phyloP scores from a whole-genome alignment of 306 rosid genomes.

The Rosa lucieae region DNA sequence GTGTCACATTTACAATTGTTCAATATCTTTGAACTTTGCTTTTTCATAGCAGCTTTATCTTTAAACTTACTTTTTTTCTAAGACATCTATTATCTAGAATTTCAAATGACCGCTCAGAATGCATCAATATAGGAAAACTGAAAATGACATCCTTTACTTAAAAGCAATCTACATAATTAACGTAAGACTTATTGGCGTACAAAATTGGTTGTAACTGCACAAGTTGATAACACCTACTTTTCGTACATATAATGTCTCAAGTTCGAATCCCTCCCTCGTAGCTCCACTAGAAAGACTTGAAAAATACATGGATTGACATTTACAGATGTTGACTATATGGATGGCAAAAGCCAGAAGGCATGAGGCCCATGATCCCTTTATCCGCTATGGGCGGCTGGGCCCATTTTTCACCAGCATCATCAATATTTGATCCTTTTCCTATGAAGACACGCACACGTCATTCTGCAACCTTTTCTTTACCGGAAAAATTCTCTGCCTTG shows the following conservation, averaged over 20 bases:
- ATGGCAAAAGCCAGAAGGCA: not conserved
- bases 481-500: not conserved
- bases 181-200: no score
- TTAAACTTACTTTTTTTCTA: no score
- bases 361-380: not conserved
- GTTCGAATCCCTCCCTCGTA: not conserved
- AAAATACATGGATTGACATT: not conserved
- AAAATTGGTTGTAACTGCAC: not conserved
- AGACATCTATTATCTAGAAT: no score
- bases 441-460: not conserved
- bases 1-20: no score
- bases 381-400: conserved; percentile 6
- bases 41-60: no score
- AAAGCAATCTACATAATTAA: no score
- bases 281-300: no score
- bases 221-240: not conserved
- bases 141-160: no score
- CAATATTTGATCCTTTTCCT: not conserved
- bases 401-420: not conserved
- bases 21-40: no score
- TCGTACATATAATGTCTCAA: no score
- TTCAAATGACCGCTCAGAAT: no score
- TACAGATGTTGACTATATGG: not conserved
- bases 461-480: conserved; percentile 13
- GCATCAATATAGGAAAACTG: no score